Base-by-base conservation (phyloP, 139 green algal species). In the Zygnema circumcarinatum region DNA sequence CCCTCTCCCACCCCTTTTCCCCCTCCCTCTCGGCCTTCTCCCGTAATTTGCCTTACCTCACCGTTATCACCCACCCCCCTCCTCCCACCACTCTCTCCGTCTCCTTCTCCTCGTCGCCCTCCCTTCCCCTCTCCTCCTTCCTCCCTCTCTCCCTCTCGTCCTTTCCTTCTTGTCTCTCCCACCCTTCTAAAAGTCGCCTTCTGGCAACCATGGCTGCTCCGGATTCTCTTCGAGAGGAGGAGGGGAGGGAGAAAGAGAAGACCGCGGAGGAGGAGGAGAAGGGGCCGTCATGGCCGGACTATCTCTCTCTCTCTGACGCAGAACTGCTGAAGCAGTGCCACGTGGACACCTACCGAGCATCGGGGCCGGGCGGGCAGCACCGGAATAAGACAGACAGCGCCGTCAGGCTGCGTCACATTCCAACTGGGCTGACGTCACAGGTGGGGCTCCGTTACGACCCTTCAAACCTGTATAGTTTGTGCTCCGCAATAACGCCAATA, bases 41-140 rank as follows among this genome's bases (percentile, higher is more conserved):
- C 35, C 69, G 7, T 78, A 7, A 11, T 78, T 25, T 20, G 16
- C 35, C 74, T 79, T 92, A 52, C 92, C 96, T 78, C 92, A 92
- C 0, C 93, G 93, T 83, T 98, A 97, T 91, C 87, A 90, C 38
- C 89, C 93, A 33, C 95, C 96, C 2, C 92, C 97, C 47, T 93
- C 97, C 85, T 96, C 92, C 25, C 96, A 92, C 81, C 98, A 98
- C 91, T 96, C 96, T 25, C 94, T 98, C 1, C 96, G 96, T 0
- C 96, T 98, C 92, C 96, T 96, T 29, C 96, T 96, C 11, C 96
- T 98, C 89, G 94, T 96, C 87, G 92, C 98, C 82, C 94, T 94
- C 0, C 92, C 94, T 41, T 78, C 69, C 3, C 7, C 69, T 16
- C 35, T 78, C 16, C 36, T 3, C 7, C 16, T 25, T 16, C 47